Percentiles rank a stretch among this genome's conserved stretches.
phyloP scores from a whole-genome alignment of 768 basidiomycete species.

The Porpolomopsis calyptriformis region DNA sequence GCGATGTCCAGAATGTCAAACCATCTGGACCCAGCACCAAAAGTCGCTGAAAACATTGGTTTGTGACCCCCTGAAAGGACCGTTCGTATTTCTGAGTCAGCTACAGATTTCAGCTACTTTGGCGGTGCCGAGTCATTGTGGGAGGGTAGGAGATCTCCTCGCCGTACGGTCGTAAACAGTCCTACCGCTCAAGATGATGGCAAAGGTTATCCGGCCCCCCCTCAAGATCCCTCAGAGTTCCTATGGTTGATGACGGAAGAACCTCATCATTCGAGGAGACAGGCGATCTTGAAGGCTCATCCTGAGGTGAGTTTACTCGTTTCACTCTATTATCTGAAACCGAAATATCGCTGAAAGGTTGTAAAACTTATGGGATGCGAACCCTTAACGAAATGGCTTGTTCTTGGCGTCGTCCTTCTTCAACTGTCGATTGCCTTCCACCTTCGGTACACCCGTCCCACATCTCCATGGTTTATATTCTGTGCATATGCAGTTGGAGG shows the following conservation, averaged over 20 bases:
- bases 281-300: slow-evolving; percentile 87
- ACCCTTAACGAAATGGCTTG: slow-evolving; percentile 82
- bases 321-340: neutral
- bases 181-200: slow-evolving; percentile 31
- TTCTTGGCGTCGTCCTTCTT: slow-evolving; percentile 67
- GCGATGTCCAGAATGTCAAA: no score
- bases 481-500: slow-evolving; percentile 83
- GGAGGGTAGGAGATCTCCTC: slow-evolving; percentile 43
- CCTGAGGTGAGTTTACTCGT: slow-evolving; percentile 56
- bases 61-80: no score
- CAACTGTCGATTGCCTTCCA: slow-evolving; percentile 57
- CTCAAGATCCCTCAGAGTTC: slow-evolving; percentile 77
- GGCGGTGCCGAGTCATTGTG: slow-evolving; percentile 74
- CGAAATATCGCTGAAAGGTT: slow-evolving; percentile 40
- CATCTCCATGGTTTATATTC: slow-evolving; percentile 63
- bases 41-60: no score
- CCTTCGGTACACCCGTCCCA: slow-evolving; percentile 58
- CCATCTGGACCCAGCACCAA: no score
- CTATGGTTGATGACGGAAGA: slow-evolving; percentile 98
- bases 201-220: slow-evolving; percentile 36
- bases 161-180: slow-evolving; percentile 38
- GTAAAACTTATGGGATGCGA: slow-evolving; percentile 96
- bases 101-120: slow-evolving; percentile 62
- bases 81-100: neutral
- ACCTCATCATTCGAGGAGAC: slow-evolving; percentile 81